Evolutionary conservation across 108 stramenopile genomes (phyloP), one percentile per base, ranked within the genome.

Genomic region (Cyclostephanos invisitatus): DNA sequence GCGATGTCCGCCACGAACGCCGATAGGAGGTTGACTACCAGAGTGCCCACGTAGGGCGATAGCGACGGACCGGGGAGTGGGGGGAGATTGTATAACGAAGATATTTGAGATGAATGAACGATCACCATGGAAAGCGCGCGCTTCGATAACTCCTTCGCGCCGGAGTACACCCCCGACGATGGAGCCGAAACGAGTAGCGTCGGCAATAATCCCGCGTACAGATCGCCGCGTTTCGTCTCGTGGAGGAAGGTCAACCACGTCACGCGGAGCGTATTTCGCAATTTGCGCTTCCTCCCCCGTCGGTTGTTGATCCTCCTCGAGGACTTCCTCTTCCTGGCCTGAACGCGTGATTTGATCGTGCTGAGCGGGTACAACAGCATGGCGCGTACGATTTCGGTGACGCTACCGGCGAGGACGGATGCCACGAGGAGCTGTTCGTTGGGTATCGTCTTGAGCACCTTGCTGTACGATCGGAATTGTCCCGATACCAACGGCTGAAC

Each of bases 111-210:
- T 37, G 22, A n/a, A n/a, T 53, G 47, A 17, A 84, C 69, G 11
- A 77, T 77, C 63, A 77, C 79, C 63, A 76, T 77, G 15, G 69
- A 63, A n/a, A 94, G 60, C 25, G 73, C 55, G 44, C 91, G 77
- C 53, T 84, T 83, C 15, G 83, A 75, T 25, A 94, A 85, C 54
- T 94, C 93, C 49, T 88, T 83, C 18, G 86, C 79, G 11, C 93
- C 93, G 50, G 85, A 89, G 51, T 90, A 94, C 25, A 91, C 75
- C 6, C 93, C 93, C 21, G 91, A 90, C 5, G 91, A 88, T 9
- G 93, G 93, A 7, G 87, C 91, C 17, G 89, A 77, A 10, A 91
- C 67, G 3, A 94, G 72, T 50, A 94, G 71, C 2, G 93, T 64
- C 35, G 89, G 91, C 14, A 85, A 35, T 6, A 91, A 58, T 18